phyloP scores from a whole-genome alignment of 2,329 filamentous ascomycete genomes.

The Colletotrichum cuscutae region DNA sequence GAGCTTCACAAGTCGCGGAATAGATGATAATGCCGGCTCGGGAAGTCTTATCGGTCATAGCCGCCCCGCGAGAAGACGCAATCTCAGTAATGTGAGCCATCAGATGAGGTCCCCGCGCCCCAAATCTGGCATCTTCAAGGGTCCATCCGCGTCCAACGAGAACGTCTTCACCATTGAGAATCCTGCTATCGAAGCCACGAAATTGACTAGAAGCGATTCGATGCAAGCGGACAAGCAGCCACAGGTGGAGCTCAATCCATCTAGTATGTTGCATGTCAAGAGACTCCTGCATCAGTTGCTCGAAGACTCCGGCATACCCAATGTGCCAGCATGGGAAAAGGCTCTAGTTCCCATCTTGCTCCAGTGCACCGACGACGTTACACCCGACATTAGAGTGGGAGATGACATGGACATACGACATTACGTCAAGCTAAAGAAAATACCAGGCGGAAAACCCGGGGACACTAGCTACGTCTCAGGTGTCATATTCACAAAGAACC shows the following conservation, averaged over 20 bases:
- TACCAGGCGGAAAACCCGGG: slow-evolving; percentile 87
- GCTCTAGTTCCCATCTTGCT: slow-evolving; percentile 90
- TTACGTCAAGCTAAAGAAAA: slow-evolving; percentile 97
- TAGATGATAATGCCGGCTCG: slow-evolving; percentile 70
- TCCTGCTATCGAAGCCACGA: slow-evolving; percentile 54
- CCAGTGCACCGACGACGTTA: slow-evolving; percentile 92
- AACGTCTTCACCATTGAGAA: slow-evolving; percentile 59
- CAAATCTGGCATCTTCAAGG: slow-evolving; percentile 66
- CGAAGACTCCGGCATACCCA: slow-evolving; percentile 78
- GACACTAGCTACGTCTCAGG: slow-evolving; percentile 98
- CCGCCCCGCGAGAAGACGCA: slow-evolving; percentile 77
- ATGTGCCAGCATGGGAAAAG: slow-evolving; percentile 84
- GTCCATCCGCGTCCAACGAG: slow-evolving; percentile 63
- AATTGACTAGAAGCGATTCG: slow-evolving; percentile 81
- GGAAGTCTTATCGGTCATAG: slow-evolving; percentile 68
- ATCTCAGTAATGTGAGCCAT: slow-evolving; percentile 84
- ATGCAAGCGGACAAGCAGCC: slow-evolving; percentile 80
- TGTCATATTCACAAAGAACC: slow-evolving; percentile 96
- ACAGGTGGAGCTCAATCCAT: slow-evolving; percentile 85
- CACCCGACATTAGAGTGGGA: slow-evolving; percentile 88
- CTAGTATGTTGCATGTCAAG: slow-evolving; percentile 88
- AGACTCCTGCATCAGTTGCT: slow-evolving; percentile 86
- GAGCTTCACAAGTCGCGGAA: slow-evolving; percentile 75
- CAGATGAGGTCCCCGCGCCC: slow-evolving; percentile 79
- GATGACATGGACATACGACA: slow-evolving; percentile 98